phyloP scores from a whole-genome alignment of 768 basidiomycete species.

The Strobilomyces echinocephalus region DNA sequence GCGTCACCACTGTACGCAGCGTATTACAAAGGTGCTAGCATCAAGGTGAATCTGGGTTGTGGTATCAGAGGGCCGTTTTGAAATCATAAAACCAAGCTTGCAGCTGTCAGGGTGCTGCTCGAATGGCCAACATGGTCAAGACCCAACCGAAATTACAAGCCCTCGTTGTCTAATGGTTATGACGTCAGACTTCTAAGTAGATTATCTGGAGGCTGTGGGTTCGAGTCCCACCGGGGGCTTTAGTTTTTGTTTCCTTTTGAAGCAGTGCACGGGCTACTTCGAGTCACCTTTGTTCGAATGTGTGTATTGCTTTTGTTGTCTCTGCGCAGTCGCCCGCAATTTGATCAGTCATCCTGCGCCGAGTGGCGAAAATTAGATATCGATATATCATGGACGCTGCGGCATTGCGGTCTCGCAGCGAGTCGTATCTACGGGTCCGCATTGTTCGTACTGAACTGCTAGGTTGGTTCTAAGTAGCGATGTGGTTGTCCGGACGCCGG shows the following conservation, averaged over 20 bases:
- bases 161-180: conserved; percentile 88
- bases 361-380: background rate
- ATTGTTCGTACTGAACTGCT: background rate
- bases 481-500: background rate
- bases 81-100: no score
- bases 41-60: background rate
- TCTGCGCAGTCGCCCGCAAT: no score
- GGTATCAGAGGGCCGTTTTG: no score
- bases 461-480: background rate
- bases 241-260: conserved; percentile 14
- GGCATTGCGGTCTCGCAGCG: background rate
- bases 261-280: background rate
- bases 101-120: background rate
- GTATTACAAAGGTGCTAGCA: background rate
- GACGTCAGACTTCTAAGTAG: conserved; percentile 87
- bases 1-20: background rate
- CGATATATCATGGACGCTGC: background rate
- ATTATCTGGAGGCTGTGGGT: conserved; percentile 83
- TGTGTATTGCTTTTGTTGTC: background rate
- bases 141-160: conserved; percentile 27
- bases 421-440: background rate
- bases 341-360: background rate
- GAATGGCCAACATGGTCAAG: background rate
- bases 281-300: background rate
- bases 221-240: conserved; percentile 82